phyloP scores from a whole-genome alignment of 2,329 filamentous ascomycete species.

The Ceratocystis variospora region DNA sequence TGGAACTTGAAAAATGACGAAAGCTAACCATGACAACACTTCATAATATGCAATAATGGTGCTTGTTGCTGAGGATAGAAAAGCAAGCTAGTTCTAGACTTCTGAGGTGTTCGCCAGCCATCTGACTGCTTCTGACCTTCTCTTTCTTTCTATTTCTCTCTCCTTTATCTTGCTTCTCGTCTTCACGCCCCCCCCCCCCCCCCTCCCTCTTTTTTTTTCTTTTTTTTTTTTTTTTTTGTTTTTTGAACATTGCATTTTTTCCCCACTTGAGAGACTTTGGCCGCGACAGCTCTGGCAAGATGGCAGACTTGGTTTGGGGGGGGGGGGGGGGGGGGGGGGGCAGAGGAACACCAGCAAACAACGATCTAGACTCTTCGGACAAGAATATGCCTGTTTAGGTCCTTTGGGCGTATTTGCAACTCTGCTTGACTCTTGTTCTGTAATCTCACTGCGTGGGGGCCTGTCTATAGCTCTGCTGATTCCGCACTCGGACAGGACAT shows the following conservation, averaged over 20 bases:
- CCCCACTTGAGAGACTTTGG: not conserved
- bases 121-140: too few relatives aligned
- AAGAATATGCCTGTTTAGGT: not conserved
- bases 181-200: too few relatives aligned
- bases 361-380: not conserved
- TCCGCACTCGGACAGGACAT: not conserved
- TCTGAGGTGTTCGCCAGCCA: too few relatives aligned
- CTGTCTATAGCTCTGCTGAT: not conserved
- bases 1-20: too few relatives aligned
- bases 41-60: too few relatives aligned
- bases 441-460: not conserved
- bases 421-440: not conserved
- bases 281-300: not conserved
- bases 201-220: not conserved
- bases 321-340: not conserved
- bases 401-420: not conserved
- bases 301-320: not conserved
- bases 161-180: too few relatives aligned
- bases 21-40: too few relatives aligned
- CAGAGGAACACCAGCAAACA: too few relatives aligned
- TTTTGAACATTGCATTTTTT: not conserved
- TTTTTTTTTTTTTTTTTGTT: not conserved
- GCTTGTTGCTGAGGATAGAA: too few relatives aligned
- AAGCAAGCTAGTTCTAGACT: too few relatives aligned
- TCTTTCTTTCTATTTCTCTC: too few relatives aligned